Base-by-base conservation (phyloP, 495 filamentous ascomycete genomes). In the Aspergillus sclerotiicarbonarius region DNA sequence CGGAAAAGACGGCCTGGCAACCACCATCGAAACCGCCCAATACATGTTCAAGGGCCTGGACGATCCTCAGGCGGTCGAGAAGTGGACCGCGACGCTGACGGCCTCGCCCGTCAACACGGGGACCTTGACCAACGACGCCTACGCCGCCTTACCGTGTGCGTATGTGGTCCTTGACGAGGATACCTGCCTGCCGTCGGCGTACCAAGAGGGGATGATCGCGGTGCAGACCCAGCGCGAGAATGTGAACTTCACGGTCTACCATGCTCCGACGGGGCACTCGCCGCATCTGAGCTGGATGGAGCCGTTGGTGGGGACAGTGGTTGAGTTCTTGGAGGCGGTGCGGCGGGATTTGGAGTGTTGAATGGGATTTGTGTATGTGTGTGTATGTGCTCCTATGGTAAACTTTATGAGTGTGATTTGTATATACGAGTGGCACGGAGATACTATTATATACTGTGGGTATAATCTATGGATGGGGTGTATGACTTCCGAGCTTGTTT, bases 81-180 rank as follows among this genome's bases (percentile, higher is more conserved):
- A 67, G 18, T 73, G 67, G 65, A 55, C 56, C 55, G 66, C 45
- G 49, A 71, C 60, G 59, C 62, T 76, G 56, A 77, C 72, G 49
- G 70, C 71, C 30, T 62, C 63, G 30, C 70, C 73, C 0, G 31
- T 66, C 12, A 55, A 67, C 33, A 65, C 35, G 0, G 65, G 62
- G 4, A 51, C 54, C 18, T 54, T 76, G 2, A 70, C 68, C 6
- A 70, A 75, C 39, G 61, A 75, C 53, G 58, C 67, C 4, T 76
- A 74, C 50, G 37, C 59, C 12, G 43, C 47, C 1, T 37, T 76
- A 6, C 73, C 71, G 0, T 73, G 68, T 52, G 68, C 71, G 6
- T 76, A 76, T 54, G 19, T 73, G 50, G 62, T 72, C 9, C 39
- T 68, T 0, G 70, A 73, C 8, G 54, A 58, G 0, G 71, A 76